Evolutionary conservation across 2,329 filamentous ascomycete species (phyloP), one percentile per base, ranked within the genome.

Genomic region (Colletotrichum liriopes): DNA sequence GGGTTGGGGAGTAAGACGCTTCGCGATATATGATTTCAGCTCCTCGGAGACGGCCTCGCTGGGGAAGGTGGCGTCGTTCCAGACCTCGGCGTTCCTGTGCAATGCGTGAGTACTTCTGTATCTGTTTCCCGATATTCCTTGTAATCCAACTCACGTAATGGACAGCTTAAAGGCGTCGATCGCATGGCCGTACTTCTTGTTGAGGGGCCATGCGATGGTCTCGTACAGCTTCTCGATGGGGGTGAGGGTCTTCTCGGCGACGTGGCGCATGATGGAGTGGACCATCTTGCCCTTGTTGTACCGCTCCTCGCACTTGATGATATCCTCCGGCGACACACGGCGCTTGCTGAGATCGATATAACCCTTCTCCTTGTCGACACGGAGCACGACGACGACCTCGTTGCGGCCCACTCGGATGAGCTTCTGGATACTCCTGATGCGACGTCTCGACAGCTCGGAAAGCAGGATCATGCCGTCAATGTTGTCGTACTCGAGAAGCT

Each of bases 281-380:
- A 98, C 96, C 88, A 98, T 97, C 89, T 99, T 99, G 88, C 94
- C 94, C 92, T 99, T 99, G 91, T 99, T 99, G 90, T 98, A 99
- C 78, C 96, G 92, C 87, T 99, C 96, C 83, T 99, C 96, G 83
- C 97, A 99, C 87, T 98, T 98, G 78, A 98, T 89, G 75, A 98
- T 96, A 86, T 99, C 96, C 83, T 99, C 96, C 55, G 96, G 93
- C 54, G 95, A 98, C 72, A 99, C 96, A 87, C 96, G 93, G 81
- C 96, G 95, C 89, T 99, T 99, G 74, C 95, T 98, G 82, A 99
- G 87, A 92, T 99, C 96, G 80, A 99, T 99, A 82, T 99, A 99
- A 75, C 95, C 94, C 88, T 99, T 99, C 88, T 99, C 96, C 88
- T 98, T 98, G 88, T 99, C 96, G 76, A 99, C 96, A 89, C 96